These are phyloP conservation scores for Tylopilus intermedius DNA, from an alignment of 768 basidiomycete species.

Conservation along the genomic window DNA sequence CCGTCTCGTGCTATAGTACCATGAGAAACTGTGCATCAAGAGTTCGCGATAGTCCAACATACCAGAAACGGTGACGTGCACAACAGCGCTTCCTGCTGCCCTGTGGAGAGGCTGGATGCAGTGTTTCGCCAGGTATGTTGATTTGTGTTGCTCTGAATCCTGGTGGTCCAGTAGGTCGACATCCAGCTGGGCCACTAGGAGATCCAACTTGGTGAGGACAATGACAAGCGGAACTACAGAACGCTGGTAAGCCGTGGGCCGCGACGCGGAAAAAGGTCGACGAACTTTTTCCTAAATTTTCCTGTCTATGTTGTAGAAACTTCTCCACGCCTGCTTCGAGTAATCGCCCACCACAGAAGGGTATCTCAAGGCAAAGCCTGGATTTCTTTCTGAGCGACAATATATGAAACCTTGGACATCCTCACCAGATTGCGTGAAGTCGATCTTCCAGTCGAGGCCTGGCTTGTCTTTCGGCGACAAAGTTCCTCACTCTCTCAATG, in stretches of 20 bases:
- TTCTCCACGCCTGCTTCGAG: conserved; percentile 12
- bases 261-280: not conserved
- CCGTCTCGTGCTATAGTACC: conserved; percentile 1
- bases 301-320: conserved; percentile 1
- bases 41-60: not conserved
- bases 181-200: conserved; percentile 3
- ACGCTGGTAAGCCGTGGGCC: not conserved
- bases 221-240: conserved; percentile 10
- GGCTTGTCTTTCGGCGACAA: conserved; percentile 2
- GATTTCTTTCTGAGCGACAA: not conserved
- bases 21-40: not conserved
- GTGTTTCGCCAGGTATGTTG: not conserved
- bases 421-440: conserved; percentile 15
- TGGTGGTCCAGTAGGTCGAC: not conserved
- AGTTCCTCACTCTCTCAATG: conserved; percentile 1
- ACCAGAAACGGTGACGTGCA: conserved; percentile 8
- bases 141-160: not conserved
- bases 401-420: not conserved
- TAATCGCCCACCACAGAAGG: conserved; percentile 11
- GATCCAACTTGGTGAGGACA: conserved; percentile 16
- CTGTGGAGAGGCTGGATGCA: conserved; percentile 2
- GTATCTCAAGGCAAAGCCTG: conserved; percentile 17
- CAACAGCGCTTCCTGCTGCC: conserved; percentile 1
- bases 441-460: conserved; percentile 2
- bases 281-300: conserved; percentile 9